A percentile compares a stretch with the other conserved stretches of the same genome.
Conservation (phyloP, 2,329 filamentous ascomycete genomes). For the Cadophora sp. region DNA sequence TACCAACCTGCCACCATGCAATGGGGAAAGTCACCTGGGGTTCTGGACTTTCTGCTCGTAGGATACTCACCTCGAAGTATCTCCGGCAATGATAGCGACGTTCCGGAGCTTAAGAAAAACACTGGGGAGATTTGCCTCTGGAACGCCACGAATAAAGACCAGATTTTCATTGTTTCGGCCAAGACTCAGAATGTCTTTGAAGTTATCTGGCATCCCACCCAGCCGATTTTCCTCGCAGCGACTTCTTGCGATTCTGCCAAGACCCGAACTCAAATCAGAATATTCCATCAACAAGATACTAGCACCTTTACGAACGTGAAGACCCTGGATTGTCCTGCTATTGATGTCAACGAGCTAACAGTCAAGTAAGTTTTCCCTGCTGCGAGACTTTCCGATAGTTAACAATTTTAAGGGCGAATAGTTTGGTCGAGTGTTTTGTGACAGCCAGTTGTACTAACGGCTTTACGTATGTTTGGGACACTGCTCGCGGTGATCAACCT, state of each 20-base stretch:
- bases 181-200: slow-evolving; percentile 69
- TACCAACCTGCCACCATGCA: slow-evolving; percentile 69
- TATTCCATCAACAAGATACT: slow-evolving; percentile 53
- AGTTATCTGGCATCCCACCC: slow-evolving; percentile 65
- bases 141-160: slow-evolving; percentile 52
- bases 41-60: slow-evolving; percentile 61
- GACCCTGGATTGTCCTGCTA: slow-evolving; percentile 63
- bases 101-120: slow-evolving; percentile 63
- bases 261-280: slow-evolving; percentile 62
- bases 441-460: slow-evolving; percentile 69
- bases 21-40: slow-evolving; percentile 58
- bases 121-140: slow-evolving; percentile 67
- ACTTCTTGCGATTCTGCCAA: slow-evolving; percentile 55
- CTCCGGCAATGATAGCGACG: slow-evolving; percentile 58
- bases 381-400: slow-evolving; percentile 26
- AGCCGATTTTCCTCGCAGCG: slow-evolving; percentile 61
- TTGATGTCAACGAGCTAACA: slow-evolving; percentile 68
- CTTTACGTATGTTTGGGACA: slow-evolving; percentile 69
- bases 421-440: slow-evolving; percentile 56
- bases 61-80: slow-evolving; percentile 67
- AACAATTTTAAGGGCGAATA: slow-evolving; percentile 56
- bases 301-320: slow-evolving; percentile 56
- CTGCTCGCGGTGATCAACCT: slow-evolving; percentile 59
- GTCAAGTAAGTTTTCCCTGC: slow-evolving; percentile 51
- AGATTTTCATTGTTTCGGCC: slow-evolving; percentile 57